Base-by-base conservation (phyloP, 495 filamentous ascomycete genomes). In the Tetracladium marchalianum region DNA sequence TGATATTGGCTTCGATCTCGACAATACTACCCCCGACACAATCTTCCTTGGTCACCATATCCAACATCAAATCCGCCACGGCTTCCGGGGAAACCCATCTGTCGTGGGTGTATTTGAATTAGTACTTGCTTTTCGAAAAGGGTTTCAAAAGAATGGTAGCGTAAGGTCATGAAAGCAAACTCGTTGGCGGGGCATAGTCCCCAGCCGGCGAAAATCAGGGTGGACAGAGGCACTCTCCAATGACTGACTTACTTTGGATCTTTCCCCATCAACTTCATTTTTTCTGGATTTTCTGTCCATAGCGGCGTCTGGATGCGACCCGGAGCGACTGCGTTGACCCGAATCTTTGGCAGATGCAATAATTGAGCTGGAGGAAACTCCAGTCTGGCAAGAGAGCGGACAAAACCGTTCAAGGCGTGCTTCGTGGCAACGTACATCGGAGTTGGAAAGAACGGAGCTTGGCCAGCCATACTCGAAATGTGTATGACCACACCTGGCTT, bases 241-340 rank as follows among this genome's bases (percentile, higher is more conserved):
- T 7, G 35, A 27, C 22, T 27, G 22, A 27, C 22, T 27, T 27
- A 27, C 22, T 3, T 27, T 32, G 49, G 38, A 18, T 44, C 24
- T 17, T 41, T 41, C 38, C 42, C 40, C 6, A 54, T 41, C 57
- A 80, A 69, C 47, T 66, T 65, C 43, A 80, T 13, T 56, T 86
- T 85, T 57, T 84, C 80, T 11, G 80, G 78, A 51, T 82, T 66
- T 0, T 84, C 78, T 0, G 74, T 79, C 80, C 80, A 86, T 4
- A 86, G 56, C 22, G 82, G 76, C 1, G 81, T 85, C 53, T 77
- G 78, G 51, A 84, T 78, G 1, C 82, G 58, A 4, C 79, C 82
- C 0, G 82, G 81, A 27, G 81, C 79, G 0, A 85, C 80, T 1
- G 72, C 80, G 31, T 74, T 80, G 15, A 85, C 77, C 1, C 78